These are phyloP conservation scores for Corymbia maculata DNA, from an alignment of 345 rosid genomes.

Conservation along the genomic window DNA sequence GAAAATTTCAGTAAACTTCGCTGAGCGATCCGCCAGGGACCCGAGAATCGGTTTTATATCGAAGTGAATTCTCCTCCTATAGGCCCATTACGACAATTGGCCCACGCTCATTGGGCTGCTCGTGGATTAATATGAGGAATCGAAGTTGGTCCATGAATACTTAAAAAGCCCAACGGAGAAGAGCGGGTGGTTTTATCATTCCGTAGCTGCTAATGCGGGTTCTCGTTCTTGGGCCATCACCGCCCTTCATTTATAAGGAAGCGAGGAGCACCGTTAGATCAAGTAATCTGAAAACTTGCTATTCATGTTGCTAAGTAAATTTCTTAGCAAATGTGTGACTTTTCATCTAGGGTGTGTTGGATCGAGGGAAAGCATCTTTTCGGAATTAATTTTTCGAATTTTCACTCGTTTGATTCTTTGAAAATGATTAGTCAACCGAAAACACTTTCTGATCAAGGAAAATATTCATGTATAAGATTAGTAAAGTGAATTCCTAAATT, in stretches of 20 bases:
- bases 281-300: neutral
- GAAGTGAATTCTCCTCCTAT: neutral
- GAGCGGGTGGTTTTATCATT: neutral
- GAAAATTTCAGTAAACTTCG: neutral
- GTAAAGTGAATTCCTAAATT: neutral
- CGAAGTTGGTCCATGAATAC: neutral
- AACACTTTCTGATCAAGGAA: neutral
- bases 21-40: neutral
- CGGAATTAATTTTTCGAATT: rapidly evolving
- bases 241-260: neutral
- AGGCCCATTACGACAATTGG: neutral
- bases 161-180: neutral
- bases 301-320: neutral
- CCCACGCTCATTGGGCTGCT: neutral
- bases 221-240: neutral
- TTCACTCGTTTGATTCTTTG: rapidly evolving
- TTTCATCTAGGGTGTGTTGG: neutral
- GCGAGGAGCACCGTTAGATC: neutral
- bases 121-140: neutral
- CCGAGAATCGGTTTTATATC: too few relatives aligned
- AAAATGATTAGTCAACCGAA: too few relatives aligned
- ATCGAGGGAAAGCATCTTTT: too few relatives aligned
- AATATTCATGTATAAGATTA: too few relatives aligned
- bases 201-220: neutral
- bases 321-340: neutral